phyloP scores from a whole-genome alignment of 192 early-diverging fungal genomes.

The Neocallimastix lanati region DNA sequence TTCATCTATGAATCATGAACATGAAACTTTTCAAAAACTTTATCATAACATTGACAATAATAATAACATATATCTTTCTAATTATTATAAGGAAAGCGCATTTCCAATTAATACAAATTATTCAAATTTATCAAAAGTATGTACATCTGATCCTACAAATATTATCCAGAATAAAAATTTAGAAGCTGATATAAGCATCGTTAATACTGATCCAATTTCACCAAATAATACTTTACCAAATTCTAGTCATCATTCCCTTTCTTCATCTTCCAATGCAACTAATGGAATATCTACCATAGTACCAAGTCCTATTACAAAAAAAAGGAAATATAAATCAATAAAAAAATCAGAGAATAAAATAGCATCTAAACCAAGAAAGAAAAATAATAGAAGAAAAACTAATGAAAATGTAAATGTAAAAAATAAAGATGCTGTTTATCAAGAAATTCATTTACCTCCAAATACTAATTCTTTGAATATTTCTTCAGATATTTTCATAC shows the following conservation, averaged over 20 bases:
- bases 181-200: too few relatives aligned
- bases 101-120: background rate
- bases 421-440: background rate
- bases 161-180: too few relatives aligned
- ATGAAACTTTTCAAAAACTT: too few relatives aligned
- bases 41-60: background rate
- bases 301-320: background rate
- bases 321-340: background rate
- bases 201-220: too few relatives aligned
- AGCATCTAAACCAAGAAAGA: background rate
- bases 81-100: background rate
- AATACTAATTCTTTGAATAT: too few relatives aligned
- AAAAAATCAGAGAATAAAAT: background rate
- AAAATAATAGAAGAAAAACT: background rate
- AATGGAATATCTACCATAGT: background rate
- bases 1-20: too few relatives aligned
- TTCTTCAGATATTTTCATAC: too few relatives aligned
- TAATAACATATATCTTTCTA: background rate
- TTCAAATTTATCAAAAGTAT: too few relatives aligned
- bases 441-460: background rate
- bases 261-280: background rate
- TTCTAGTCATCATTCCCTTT: too few relatives aligned
- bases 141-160: too few relatives aligned
- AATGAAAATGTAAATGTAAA: too few relatives aligned
- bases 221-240: too few relatives aligned